phyloP scores from a whole-genome alignment of 768 basidiomycete species.

The Dioszegia hungarica region DNA sequence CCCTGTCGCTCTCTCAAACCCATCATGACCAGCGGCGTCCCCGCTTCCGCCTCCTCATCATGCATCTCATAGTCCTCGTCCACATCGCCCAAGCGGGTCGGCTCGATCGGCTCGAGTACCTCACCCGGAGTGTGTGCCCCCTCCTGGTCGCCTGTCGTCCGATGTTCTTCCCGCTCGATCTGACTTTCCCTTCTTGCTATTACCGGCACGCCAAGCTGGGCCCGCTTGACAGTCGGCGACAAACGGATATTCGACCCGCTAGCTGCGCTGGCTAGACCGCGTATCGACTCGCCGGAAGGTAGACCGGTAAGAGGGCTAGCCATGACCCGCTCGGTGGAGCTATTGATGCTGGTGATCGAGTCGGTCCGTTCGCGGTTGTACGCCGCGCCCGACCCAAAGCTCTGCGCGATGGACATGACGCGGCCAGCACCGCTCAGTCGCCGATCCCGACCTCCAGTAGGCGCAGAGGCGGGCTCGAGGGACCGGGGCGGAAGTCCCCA shows the following conservation, averaged over 20 bases:
- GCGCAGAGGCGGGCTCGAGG: background rate
- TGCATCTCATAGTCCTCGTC: background rate
- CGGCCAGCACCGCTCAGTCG: background rate
- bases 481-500: background rate
- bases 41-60: background rate
- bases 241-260: background rate
- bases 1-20: no score
- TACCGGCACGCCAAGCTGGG: background rate
- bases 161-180: conserved; percentile 4
- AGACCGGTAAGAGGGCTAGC: background rate
- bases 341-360: conserved; percentile 1
- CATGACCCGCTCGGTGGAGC: background rate
- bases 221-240: background rate
- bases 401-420: background rate
- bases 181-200: background rate
- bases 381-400: no score
- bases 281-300: background rate
- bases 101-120: background rate
- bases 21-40: background rate
- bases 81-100: background rate
- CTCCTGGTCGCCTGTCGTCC: background rate
- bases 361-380: background rate
- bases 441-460: background rate
- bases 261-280: background rate
- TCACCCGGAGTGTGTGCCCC: background rate